Conservation (phyloP, 805 yeast species). For the Ogataea angusta region DNA sequence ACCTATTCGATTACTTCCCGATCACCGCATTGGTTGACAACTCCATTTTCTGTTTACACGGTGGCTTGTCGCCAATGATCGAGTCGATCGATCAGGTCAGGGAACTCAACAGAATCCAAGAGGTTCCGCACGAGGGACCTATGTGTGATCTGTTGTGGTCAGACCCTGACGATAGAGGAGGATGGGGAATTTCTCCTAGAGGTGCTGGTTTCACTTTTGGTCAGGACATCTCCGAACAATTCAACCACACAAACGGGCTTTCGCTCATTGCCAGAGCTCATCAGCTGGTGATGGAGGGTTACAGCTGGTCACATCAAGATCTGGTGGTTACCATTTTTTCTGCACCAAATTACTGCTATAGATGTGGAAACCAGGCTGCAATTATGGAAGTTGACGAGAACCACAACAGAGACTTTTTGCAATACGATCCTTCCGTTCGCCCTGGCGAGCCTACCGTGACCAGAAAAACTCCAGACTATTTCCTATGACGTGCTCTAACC, state of each 20-base stretch:
- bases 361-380: constrained; percentile 98
- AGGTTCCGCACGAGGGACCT: constrained; percentile 97
- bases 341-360: constrained; percentile 95
- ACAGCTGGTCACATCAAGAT: constrained; percentile 92
- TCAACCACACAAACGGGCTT: constrained; percentile 85
- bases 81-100: constrained; percentile 91
- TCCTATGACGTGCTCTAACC: constrained; percentile 48
- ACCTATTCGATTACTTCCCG: constrained; percentile 88
- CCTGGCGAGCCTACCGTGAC: constrained; percentile 98
- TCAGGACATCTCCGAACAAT: constrained; percentile 89
- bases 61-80: constrained; percentile 93
- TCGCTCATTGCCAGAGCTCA: constrained; percentile 90
- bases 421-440: constrained; percentile 94
- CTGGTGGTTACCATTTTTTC: constrained; percentile 89
- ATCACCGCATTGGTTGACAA: constrained; percentile 90
- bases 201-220: constrained; percentile 99
- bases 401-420: constrained; percentile 86
- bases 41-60: constrained; percentile 88
- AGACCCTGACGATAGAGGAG: constrained; percentile 96
- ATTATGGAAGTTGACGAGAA: constrained; percentile 97
- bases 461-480: constrained; percentile 95
- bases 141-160: constrained; percentile 97
- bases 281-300: constrained; percentile 97
- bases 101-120: constrained; percentile 87
- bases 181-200: constrained; percentile 97